Evolutionary conservation across 768 basidiomycete species (phyloP).

Genomic region (Fistulinella prunicolor): DNA sequence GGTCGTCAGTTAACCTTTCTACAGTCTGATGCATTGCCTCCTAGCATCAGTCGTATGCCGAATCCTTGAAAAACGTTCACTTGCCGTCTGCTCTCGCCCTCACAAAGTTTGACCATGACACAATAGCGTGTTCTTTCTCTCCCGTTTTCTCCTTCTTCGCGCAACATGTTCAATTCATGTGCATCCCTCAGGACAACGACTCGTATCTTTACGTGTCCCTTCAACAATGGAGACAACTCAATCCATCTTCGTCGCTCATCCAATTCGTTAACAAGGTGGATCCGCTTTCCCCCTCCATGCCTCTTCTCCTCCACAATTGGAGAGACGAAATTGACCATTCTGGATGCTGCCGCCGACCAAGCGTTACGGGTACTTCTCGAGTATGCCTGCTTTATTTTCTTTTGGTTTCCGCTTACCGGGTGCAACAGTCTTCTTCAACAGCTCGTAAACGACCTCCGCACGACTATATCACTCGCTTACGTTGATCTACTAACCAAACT

Average conservation of each 20-base stretch:
- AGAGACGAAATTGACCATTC: slow-evolving; percentile 56
- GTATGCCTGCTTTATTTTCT: slow-evolving; percentile 53
- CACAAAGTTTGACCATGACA: slow-evolving; percentile 56
- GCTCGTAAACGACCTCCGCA: slow-evolving; percentile 76
- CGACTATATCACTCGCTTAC: slow-evolving; percentile 66
- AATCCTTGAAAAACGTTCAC: slow-evolving; percentile 67
- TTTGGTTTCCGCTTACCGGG: too few relatives aligned
- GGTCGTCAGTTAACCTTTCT: background rate
- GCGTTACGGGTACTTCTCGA: slow-evolving; percentile 69
- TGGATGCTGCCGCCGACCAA: slow-evolving; percentile 65
- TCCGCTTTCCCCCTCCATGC: slow-evolving; percentile 68
- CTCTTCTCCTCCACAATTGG: slow-evolving; percentile 80
- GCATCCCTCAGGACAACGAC: slow-evolving; percentile 69
- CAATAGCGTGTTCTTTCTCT: slow-evolving; percentile 40
- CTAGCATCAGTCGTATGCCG: slow-evolving; percentile 73
- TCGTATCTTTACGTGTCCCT: slow-evolving; percentile 77
- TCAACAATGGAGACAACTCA: slow-evolving; percentile 75
- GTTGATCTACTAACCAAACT: slow-evolving; percentile 51
- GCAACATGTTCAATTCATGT: too few relatives aligned
- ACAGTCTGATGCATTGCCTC: background rate
- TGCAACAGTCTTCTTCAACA: slow-evolving; percentile 67
- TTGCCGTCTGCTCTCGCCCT: slow-evolving; percentile 61
- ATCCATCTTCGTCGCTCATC: slow-evolving; percentile 72
- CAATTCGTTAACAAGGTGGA: slow-evolving; percentile 62
- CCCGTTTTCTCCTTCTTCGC: background rate